A percentile compares a stretch with the other conserved stretches of the same genome.
Conservation (phyloP, 2,329 filamentous ascomycete genomes). For the Phialocephala sp. region DNA sequence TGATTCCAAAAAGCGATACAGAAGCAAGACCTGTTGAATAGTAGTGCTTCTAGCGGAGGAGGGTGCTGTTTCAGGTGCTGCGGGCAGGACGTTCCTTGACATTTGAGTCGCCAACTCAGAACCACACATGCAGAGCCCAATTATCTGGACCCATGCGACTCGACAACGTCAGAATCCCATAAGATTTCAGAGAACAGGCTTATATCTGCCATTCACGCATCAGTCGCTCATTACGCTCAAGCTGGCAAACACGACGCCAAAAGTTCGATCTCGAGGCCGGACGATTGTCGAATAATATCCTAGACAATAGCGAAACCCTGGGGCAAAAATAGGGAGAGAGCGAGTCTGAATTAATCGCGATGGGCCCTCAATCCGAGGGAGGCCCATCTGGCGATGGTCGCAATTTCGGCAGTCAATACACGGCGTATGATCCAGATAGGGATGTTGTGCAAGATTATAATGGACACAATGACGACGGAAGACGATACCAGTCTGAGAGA, state of each 20-base stretch:
- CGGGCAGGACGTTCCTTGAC: conserved; percentile 37
- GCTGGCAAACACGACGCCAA: conserved; percentile 28
- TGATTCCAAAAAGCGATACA: conserved; percentile 25
- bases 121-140: conserved; percentile 39
- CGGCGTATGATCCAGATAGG: conserved; percentile 22
- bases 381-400: conserved; percentile 41
- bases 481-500: conserved; percentile 35
- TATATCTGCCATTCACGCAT: conserved; percentile 21
- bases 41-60: conserved; percentile 33
- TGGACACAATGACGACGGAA: conserved; percentile 27
- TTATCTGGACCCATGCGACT: conserved; percentile 39
- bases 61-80: conserved; percentile 41
- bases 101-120: conserved; percentile 41
- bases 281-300: not conserved
- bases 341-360: conserved; percentile 27
- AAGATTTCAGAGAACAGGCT: conserved; percentile 18
- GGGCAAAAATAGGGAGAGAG: not conserved
- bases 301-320: not conserved
- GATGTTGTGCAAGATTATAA: conserved; percentile 15
- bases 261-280: conserved; percentile 1
- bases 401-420: conserved; percentile 27
- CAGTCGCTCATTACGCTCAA: conserved; percentile 25
- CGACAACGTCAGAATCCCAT: conserved; percentile 34
- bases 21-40: conserved; percentile 23
- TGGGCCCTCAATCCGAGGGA: conserved; percentile 46